These are phyloP conservation scores for Nasturtium officinale DNA, from an alignment of 345 rosid species.

Conservation along the genomic window DNA sequence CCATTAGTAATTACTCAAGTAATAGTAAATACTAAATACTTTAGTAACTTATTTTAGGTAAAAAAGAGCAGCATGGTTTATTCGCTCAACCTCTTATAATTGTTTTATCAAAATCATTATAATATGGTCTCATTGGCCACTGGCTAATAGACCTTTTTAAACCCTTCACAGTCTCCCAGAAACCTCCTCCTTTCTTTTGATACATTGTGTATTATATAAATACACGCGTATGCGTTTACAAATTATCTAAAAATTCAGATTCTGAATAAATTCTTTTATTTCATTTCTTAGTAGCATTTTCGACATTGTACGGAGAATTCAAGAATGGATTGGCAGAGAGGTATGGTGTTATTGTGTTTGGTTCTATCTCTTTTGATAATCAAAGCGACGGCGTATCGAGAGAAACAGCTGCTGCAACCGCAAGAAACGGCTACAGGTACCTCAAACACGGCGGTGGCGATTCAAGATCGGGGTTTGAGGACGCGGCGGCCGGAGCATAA, in stretches of 20 bases:
- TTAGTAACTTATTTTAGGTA: conserved; percentile 10
- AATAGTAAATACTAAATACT: background rate
- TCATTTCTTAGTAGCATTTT: background rate
- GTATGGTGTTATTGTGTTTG: conserved; percentile 17
- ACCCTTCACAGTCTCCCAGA: conserved; percentile 31
- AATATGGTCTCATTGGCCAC: conserved; percentile 24
- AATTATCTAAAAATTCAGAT: background rate
- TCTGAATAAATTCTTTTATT: background rate
- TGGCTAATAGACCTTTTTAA: conserved; percentile 24
- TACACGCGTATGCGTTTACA: conserved; percentile 28
- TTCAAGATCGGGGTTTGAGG: conserved; percentile 19
- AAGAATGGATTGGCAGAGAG: conserved; percentile 19
- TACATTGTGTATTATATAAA: conserved; percentile 21
- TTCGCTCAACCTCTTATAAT: background rate
- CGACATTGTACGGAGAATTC: conserved; percentile 24
- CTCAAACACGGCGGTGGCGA: conserved; percentile 15
- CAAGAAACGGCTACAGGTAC: conserved; percentile 5
- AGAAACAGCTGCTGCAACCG: conserved; percentile 33
- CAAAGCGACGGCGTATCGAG: conserved; percentile 38
- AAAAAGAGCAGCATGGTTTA: background rate
- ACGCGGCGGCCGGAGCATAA: conserved; percentile 49
- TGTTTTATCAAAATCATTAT: background rate
- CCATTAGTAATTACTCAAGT: background rate
- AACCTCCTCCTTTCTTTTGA: conserved; percentile 21
- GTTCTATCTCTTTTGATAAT: background rate